Evolutionary conservation across 2,329 filamentous ascomycete genomes (phyloP), one percentile per base, ranked within the genome.

Genomic region (Aureobasidium sp.): DNA sequence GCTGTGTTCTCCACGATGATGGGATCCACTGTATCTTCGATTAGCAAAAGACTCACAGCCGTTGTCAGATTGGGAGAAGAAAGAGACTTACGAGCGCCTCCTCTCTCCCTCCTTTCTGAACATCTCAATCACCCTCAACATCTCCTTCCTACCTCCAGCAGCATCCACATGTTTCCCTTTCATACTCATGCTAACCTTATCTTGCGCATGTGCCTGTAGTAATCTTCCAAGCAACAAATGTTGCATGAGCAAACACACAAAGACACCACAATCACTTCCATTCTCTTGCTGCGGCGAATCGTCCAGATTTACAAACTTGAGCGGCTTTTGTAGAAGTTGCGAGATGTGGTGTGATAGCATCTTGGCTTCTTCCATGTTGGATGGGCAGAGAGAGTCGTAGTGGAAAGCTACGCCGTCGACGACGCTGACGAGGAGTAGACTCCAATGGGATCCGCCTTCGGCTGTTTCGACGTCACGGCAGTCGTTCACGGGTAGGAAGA

Each of bases 391-490:
- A 1, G 88, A 93, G 76, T 99, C 94, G 77, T 99, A 99, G 79
- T 99, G 94, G 74, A 99, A 99, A 0, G 93, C 90, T 2, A 96
- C 86, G 9, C 90, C 87, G 72, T 99, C 94, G 55, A 96, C 86
- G 44, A 92, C 83, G 13, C 87, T 92, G 36, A 99, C 92, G 2
- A 99, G 84, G 0, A 99, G 85, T 0, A 99, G 79, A 0, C 91
- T 96, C 94, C 94, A 99, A 74, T 99, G 94, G 3, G 88, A 89
- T 43, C 94, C 94, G 44, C 90, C 91, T 76, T 97, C 92, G n/a
- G 91, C 87, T 62, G 87, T 78, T 55, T 82, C 83, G 52, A 88
- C 84, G 67, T 91, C 90, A 51, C 83, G 82, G 69, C 87, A 89
- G 77, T 99, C 92, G 76, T 97, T 97, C 73, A 99, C 88, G 24